Evolutionary conservation across 1,139 yeast genomes (phyloP).

Genomic region (Pichia sp.): DNA sequence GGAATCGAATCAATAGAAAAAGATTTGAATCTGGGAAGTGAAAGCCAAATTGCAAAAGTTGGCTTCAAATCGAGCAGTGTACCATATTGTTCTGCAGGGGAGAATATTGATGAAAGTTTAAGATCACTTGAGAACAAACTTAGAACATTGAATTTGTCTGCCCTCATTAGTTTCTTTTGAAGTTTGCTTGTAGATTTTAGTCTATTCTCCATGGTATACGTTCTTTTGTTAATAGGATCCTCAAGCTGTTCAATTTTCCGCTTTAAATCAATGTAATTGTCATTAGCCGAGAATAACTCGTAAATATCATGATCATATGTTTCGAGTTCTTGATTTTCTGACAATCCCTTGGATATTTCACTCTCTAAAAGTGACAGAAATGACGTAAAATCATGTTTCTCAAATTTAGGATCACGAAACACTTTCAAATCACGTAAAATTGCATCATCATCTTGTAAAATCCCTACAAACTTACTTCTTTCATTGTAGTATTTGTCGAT

Average conservation of each 20-base stretch:
- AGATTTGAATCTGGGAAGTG: slow-evolving; percentile 32
- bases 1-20: slow-evolving; percentile 15
- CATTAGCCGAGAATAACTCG: slow-evolving; percentile 19
- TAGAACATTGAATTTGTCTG: slow-evolving; percentile 2
- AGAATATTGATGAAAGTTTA: slow-evolving; percentile 42
- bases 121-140: slow-evolving; percentile 48
- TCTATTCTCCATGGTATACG: not conserved
- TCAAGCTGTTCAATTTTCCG: slow-evolving; percentile 5
- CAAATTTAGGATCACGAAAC: slow-evolving; percentile 27
- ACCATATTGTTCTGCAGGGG: slow-evolving; percentile 59
- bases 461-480: slow-evolving; percentile 27
- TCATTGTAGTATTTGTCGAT: slow-evolving; percentile 40
- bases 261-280: slow-evolving; percentile 4
- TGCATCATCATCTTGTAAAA: slow-evolving; percentile 18
- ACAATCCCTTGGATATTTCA: not conserved
- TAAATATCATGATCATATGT: slow-evolving; percentile 14
- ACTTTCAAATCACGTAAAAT: slow-evolving; percentile 25
- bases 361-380: slow-evolving; percentile 9
- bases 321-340: not conserved
- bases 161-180: slow-evolving; percentile 16
- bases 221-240: not conserved
- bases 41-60: slow-evolving; percentile 45
- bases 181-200: slow-evolving; percentile 1
- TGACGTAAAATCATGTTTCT: slow-evolving; percentile 11
- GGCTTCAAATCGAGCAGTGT: slow-evolving; percentile 50